Evolutionary conservation across 2,329 filamentous ascomycete genomes (phyloP).

Genomic region (Aureobasidium subglaciale): DNA sequence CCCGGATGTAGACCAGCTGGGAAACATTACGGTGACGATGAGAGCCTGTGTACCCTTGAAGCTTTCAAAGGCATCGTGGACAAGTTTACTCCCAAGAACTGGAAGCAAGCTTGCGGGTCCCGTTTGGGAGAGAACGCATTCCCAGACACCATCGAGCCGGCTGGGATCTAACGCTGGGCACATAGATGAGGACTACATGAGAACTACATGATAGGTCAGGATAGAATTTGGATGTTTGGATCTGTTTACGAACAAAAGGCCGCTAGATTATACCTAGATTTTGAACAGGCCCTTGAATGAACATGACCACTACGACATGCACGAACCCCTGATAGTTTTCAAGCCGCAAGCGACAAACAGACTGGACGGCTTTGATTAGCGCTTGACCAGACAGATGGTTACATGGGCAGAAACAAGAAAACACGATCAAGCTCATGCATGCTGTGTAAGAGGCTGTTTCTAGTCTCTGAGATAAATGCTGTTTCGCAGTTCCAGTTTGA

Average conservation of each 20-base stretch:
- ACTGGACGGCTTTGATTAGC: too few relatives aligned
- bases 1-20: conserved; percentile 71
- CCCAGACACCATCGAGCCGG: conserved; percentile 30
- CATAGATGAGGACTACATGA: background rate
- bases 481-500: background rate
- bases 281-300: too few relatives aligned
- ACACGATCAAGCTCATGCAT: too few relatives aligned
- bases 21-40: conserved; percentile 80
- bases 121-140: conserved; percentile 51
- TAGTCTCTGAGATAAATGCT: too few relatives aligned
- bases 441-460: too few relatives aligned
- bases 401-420: too few relatives aligned
- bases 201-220: too few relatives aligned
- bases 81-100: conserved; percentile 76
- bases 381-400: too few relatives aligned
- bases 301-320: too few relatives aligned
- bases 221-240: background rate
- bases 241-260: background rate
- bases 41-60: conserved; percentile 82
- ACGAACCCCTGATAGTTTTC: too few relatives aligned
- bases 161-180: conserved; percentile 4
- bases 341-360: too few relatives aligned
- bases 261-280: too few relatives aligned
- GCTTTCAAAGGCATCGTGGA: conserved; percentile 92
- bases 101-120: conserved; percentile 57